These are phyloP conservation scores for Platanthera guangdongensis DNA, from an alignment of 106 monocot species.

Conservation along the genomic window DNA sequence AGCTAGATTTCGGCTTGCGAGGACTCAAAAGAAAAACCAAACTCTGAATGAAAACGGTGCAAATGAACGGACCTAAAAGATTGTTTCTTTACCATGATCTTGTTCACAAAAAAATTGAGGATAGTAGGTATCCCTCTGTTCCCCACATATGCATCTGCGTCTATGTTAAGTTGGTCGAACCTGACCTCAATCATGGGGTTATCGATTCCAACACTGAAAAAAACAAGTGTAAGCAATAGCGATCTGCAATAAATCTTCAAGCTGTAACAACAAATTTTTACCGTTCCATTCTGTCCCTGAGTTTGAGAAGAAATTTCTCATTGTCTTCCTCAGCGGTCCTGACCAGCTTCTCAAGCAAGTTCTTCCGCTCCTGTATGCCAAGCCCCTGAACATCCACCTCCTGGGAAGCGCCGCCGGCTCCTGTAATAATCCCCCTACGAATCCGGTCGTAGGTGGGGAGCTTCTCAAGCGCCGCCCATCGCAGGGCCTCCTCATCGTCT, in stretches of 20 bases:
- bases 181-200: constrained; percentile 51
- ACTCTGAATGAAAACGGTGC: too few species aligned
- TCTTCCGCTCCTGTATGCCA: constrained; percentile 26
- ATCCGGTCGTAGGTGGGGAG: constrained; percentile 34
- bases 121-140: constrained; percentile 36
- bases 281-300: constrained; percentile 35
- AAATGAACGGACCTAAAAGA: not conserved
- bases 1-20: too few species aligned
- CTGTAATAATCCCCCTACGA: constrained; percentile 24
- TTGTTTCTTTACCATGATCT: constrained; percentile 20
- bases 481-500: constrained; percentile 34
- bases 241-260: not conserved
- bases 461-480: constrained; percentile 40
- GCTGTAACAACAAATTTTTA: not conserved
- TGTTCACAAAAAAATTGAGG: constrained; percentile 26
- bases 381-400: constrained; percentile 24
- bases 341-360: constrained; percentile 30
- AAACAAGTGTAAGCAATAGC: not conserved
- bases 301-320: constrained; percentile 36
- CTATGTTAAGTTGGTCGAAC: constrained; percentile 31
- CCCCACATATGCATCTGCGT: constrained; percentile 38
- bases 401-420: not conserved
- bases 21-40: too few species aligned
- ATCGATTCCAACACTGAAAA: constrained; percentile 47
- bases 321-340: constrained; percentile 46